Conservation (phyloP, 2,329 filamentous ascomycete genomes). For the Pyrenophora seminiperda region DNA sequence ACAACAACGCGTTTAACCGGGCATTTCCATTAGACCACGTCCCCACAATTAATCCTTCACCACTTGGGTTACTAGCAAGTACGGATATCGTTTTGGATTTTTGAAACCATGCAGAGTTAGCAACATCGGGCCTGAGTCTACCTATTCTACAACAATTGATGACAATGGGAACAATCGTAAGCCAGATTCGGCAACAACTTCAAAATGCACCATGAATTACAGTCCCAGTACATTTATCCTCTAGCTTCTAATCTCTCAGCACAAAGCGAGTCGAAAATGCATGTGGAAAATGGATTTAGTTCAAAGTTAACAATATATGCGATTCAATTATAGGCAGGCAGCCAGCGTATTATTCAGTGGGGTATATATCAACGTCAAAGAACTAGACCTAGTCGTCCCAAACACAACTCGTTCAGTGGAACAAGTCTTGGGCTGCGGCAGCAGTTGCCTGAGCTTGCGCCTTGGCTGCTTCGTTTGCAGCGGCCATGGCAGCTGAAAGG, state of each 20-base stretch:
- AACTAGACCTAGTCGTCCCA: background rate
- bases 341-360: background rate
- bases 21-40: too few species aligned
- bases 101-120: too few species aligned
- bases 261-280: background rate
- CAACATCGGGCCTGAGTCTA: too few species aligned
- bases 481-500: slow-evolving; percentile 45
- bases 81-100: too few species aligned
- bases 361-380: slow-evolving; percentile 8
- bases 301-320: background rate
- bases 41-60: too few species aligned
- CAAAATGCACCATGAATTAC: too few species aligned
- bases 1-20: too few species aligned
- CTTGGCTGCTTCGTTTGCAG: slow-evolving; percentile 34
- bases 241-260: slow-evolving; percentile 53
- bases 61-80: too few species aligned
- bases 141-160: too few species aligned
- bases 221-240: background rate
- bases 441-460: slow-evolving; percentile 42
- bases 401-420: background rate
- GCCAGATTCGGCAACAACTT: too few species aligned
- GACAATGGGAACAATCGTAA: background rate
- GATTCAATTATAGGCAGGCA: background rate
- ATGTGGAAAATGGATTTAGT: background rate
- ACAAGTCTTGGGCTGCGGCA: slow-evolving; percentile 35